These are phyloP conservation scores for Saccharomyces cerevisiae DNA, from an alignment of 805 yeast species.

Conservation along the genomic window DNA sequence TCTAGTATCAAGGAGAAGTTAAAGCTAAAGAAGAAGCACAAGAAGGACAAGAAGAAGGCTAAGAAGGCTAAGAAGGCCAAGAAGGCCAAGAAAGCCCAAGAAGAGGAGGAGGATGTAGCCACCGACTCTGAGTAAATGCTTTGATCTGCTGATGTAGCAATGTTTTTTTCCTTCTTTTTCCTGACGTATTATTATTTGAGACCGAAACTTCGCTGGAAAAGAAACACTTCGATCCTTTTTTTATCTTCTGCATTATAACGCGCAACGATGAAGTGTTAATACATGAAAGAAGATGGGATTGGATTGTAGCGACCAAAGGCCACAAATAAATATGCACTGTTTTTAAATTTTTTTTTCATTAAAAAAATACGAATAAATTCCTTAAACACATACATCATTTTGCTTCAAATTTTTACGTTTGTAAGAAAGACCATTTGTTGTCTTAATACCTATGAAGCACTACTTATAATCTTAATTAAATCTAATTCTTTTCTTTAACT, in stretches of 20 bases:
- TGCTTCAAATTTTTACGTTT: background rate
- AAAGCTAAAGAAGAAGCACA: constrained; percentile 1
- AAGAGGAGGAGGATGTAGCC: constrained; percentile 2
- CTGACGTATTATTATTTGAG: background rate
- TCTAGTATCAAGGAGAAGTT: constrained; percentile 8
- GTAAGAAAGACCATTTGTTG: background rate
- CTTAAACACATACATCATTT: background rate
- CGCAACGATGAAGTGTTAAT: background rate
- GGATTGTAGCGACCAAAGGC: background rate
- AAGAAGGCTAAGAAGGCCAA: constrained; percentile 7
- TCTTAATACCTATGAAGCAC: background rate
- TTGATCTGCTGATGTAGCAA: background rate
- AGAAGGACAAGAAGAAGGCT: constrained; percentile 1
- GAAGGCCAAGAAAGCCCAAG: constrained; percentile 10
- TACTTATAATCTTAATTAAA: background rate
- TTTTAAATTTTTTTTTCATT: background rate
- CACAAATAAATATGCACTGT: background rate
- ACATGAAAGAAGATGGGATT: background rate
- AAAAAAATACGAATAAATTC: background rate
- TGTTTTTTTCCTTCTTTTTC: background rate
- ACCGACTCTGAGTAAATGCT: background rate
- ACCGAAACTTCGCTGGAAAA: background rate
- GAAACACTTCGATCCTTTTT: background rate
- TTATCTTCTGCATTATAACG: no score
- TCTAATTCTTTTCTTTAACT: background rate